Evolutionary conservation across 108 stramenopile genomes (phyloP), one percentile per base, ranked within the genome.

Genomic region (Hondaea fermentalgiana): DNA sequence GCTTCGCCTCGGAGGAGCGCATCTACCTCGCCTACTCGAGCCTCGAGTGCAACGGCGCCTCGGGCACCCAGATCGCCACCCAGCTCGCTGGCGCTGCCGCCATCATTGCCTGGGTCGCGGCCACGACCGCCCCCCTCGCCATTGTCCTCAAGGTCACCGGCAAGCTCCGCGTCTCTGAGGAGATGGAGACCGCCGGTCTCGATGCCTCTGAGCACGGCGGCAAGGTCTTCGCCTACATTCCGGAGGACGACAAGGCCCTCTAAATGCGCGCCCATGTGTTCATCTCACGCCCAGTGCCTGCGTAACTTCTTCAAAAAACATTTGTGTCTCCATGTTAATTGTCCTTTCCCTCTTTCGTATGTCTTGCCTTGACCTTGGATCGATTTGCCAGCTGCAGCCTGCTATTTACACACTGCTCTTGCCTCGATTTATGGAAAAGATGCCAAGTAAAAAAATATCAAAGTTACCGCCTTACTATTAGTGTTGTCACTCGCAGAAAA

Each of bases 151-250:
- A 95, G 87, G 83, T 58, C 5, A 49, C 92, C 58, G 95, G 95
- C 45, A 94, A 94, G 94, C 95, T 96, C 92, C 96, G 96, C 49
- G 94, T 95, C 16, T 59, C 95, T 60, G 96, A 96, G 90, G 97
- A 97, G 88, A 91, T 93, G 59, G 96, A 92, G 89, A 60, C 72
- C 49, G 88, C 87, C 4, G 92, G 92, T 87, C 58, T 92, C 83
- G 92, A 92, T 53, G 91, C 89, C 59, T 90, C 89, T 44, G 90
- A 92, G 92, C 92, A 92, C 91, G 92, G 92, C 23, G 92, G 92
- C 25, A 28, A 23, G 25, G 5, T 5, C 87, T 14, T 58, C 58
- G 5, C 3, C 57, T 35, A 21, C 76, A 83, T 83, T 3, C 49
- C 49, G 49, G 51, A 53, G n/a, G 76, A 83, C 4, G 76, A 83